Percentiles rank a stretch among this genome's conserved stretches.
Conservation (phyloP, 805 yeast genomes). For the Saccharomycopsis schoenii region DNA sequence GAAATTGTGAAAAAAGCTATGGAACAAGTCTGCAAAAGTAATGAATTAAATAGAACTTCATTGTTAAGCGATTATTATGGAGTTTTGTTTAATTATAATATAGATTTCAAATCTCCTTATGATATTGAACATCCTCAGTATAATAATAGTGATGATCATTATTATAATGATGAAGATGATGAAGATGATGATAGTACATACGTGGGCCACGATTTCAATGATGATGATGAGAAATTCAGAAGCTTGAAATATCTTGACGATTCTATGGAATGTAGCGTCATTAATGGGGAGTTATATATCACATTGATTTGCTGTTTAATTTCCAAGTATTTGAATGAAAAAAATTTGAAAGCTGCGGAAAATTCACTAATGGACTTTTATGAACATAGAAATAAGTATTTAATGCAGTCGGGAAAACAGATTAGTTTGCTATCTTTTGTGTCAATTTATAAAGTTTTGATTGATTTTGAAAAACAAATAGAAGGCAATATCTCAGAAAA, state of each 20-base stretch:
- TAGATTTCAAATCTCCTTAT: neutral
- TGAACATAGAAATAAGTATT: neutral
- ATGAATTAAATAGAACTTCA: constrained; percentile 7
- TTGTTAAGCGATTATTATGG: neutral
- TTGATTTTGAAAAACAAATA: constrained; percentile 5
- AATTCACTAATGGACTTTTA: constrained; percentile 6
- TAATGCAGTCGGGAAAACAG: constrained; percentile 4
- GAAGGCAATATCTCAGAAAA: neutral
- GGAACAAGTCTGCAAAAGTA: constrained; percentile 3
- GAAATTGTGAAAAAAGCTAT: constrained; percentile 6
- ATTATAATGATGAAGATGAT: neutral
- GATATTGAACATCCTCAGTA: neutral
- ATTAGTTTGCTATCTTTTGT: constrained; percentile 11
- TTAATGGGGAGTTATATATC: constrained; percentile 14
- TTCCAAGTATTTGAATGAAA: constrained; percentile 6
- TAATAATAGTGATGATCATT: neutral
- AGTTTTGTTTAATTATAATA: neutral
- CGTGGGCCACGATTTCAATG: neutral
- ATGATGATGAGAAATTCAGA: neutral
- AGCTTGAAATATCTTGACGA: neutral
- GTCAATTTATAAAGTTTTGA: constrained; percentile 11
- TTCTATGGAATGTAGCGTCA: neutral
- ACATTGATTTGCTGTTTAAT: constrained; percentile 12
- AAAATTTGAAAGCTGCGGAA: constrained; percentile 2
- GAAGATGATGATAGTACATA: neutral